These are phyloP conservation scores for Mycena kentingensis DNA, from an alignment of 768 basidiomycete genomes.

Conservation along the genomic window DNA sequence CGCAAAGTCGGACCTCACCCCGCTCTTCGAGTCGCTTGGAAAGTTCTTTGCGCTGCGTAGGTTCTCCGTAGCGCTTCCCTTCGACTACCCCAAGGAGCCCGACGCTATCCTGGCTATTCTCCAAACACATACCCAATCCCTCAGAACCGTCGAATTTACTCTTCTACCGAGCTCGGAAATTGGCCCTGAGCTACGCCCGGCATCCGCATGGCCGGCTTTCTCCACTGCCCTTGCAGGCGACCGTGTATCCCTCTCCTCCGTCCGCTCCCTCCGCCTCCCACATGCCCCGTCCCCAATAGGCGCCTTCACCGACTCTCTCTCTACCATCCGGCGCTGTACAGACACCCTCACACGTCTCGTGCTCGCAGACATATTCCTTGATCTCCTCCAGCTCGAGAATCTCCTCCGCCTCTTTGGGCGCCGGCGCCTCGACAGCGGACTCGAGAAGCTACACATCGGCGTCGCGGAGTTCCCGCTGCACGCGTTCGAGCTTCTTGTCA, in stretches of 20 bases:
- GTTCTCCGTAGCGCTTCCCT: constrained; percentile 5
- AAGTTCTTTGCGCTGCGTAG: constrained; percentile 22
- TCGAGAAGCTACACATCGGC: constrained; percentile 29
- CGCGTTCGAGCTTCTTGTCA: background rate
- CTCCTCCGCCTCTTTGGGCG: constrained; percentile 24
- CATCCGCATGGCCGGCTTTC: background rate
- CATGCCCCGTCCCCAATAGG: constrained; percentile 9
- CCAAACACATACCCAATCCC: too few relatives aligned
- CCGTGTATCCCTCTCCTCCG: background rate
- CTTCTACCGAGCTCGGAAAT: too few relatives aligned
- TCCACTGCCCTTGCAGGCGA: background rate
- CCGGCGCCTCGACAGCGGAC: constrained; percentile 13
- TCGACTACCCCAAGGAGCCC: constrained; percentile 10
- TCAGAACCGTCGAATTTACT: too few relatives aligned
- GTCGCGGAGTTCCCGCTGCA: constrained; percentile 13
- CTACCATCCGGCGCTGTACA: constrained; percentile 23
- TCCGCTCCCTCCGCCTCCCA: background rate
- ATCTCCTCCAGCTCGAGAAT: constrained; percentile 22
- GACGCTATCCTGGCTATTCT: too few relatives aligned
- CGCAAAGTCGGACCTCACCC: constrained; percentile 33
- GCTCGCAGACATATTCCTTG: constrained; percentile 26
- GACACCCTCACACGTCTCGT: constrained; percentile 26
- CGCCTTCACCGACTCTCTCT: constrained; percentile 29
- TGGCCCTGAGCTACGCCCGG: too few relatives aligned
- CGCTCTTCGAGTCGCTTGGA: constrained; percentile 34